Conservation (phyloP, 1,284 basidiomycete species). For the Acaromyces ingoldii region DNA sequence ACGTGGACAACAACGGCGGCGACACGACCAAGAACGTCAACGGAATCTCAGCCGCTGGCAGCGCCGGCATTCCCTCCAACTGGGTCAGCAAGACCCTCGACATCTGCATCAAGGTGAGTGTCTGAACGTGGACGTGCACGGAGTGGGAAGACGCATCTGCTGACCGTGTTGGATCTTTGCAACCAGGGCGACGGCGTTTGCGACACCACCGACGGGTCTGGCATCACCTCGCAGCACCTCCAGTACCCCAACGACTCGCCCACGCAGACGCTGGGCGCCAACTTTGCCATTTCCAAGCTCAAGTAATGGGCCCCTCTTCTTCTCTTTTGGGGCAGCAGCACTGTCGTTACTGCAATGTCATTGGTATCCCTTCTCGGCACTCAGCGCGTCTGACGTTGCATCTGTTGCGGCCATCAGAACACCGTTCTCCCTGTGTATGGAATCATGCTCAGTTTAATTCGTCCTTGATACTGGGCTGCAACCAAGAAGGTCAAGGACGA, state of each 20-base stretch:
- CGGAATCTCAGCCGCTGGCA: conserved; percentile 21
- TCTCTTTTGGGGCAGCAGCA: too few relatives aligned
- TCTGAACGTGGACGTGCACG: background rate
- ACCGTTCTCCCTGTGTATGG: too few relatives aligned
- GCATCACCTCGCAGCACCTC: conserved; percentile 39
- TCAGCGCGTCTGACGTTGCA: too few relatives aligned
- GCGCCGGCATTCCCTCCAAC: conserved; percentile 22
- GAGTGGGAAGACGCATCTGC: too few relatives aligned
- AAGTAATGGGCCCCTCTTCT: too few relatives aligned
- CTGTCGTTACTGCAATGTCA: too few relatives aligned
- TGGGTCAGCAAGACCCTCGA: conserved; percentile 46
- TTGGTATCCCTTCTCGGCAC: too few relatives aligned
- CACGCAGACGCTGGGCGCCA: conserved; percentile 30
- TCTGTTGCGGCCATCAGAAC: too few relatives aligned
- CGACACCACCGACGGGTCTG: conserved; percentile 24
- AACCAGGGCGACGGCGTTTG: conserved; percentile 44
- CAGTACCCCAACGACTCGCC: conserved; percentile 21
- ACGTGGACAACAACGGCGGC: conserved; percentile 44
- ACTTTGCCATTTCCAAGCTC: conserved; percentile 14
- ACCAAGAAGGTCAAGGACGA: too few relatives aligned
- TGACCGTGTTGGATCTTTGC: background rate
- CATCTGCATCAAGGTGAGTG: conserved; percentile 37
- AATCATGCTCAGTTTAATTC: too few relatives aligned
- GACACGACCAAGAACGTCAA: conserved; percentile 17
- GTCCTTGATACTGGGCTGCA: too few relatives aligned